Evolutionary conservation across 768 basidiomycete species (phyloP), one percentile per base, ranked within the genome.

Genomic region (Mycena maculata): DNA sequence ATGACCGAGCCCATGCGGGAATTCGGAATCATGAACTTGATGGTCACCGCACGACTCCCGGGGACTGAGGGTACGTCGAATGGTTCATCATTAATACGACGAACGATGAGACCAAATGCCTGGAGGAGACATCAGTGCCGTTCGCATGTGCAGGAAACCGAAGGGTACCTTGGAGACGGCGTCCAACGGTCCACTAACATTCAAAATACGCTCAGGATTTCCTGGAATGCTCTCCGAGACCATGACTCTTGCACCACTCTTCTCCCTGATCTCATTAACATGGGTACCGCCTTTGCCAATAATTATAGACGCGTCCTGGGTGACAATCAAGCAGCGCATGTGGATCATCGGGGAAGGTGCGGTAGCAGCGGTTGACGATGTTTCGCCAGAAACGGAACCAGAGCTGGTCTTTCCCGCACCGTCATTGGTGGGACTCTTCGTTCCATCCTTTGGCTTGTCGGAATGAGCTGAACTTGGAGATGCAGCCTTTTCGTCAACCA

Each of bases 11-110:
- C 97, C 97, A 99, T 99, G 64, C 97, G 92, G 12, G 95, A 96
- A 80, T 99, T 98, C 70, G 97, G 97, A 63, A 99, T 98, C 92
- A 99, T 98, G 77, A 95, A 99, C 79, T 99, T 98, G 86, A 99
- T 99, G 31, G 98, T 99, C 60, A 99, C 98, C 30, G 98, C 97
- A 65, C 96, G 90, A 75, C 96, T 98, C 64, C 98, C 98, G 49
- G 98, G 98, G 7, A 99, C 94, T 38, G 97, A 99, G 23, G 98
- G 95, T 48, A 94, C 92, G 74, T 98, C 98, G 80, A 98, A 99
- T 1, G 98, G 97, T 78, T 99, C 98, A 76, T 99, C 98, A 76
- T 99, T 99, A 80, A 99, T 99, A 72, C 97, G 90, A 65, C 98
- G 92, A 23, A 99, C 98, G 74, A 99, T 98, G 68, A 99, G 90